Conservation (phyloP, 2,329 filamentous ascomycete genomes). For the Didymella pinodella region DNA sequence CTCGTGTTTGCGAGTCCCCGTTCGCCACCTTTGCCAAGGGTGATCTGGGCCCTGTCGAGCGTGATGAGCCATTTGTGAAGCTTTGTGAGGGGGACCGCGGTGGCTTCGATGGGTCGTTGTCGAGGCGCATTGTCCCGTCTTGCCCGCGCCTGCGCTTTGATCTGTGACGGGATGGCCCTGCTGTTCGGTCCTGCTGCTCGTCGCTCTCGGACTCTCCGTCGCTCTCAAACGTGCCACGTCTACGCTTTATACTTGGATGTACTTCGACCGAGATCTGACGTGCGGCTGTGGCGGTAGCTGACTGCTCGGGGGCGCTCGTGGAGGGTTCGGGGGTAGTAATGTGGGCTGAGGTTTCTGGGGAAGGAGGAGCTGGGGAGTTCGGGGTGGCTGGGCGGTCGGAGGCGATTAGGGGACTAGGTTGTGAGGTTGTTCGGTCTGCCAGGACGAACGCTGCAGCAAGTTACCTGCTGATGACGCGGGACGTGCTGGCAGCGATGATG, state of each 20-base stretch:
- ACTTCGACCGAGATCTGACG: conserved; percentile 24
- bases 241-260: conserved; percentile 41
- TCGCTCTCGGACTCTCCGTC: conserved; percentile 34
- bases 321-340: conserved; percentile 31
- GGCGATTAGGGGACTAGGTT: conserved; percentile 67
- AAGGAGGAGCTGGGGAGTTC: conserved; percentile 60
- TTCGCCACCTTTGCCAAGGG: conserved; percentile 51
- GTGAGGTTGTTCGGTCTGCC: conserved; percentile 71
- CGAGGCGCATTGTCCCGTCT: conserved; percentile 54
- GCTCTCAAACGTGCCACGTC: conserved; percentile 44
- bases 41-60: conserved; percentile 43
- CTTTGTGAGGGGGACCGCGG: conserved; percentile 45
- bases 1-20: conserved; percentile 50
- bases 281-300: conserved; percentile 26
- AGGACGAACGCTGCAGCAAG: conserved; percentile 64
- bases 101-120: conserved; percentile 53
- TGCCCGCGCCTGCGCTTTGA: conserved; percentile 55
- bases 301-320: conserved; percentile 25
- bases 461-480: conserved; percentile 46
- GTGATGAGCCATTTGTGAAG: conserved; percentile 52
- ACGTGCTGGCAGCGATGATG: conserved; percentile 33
- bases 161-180: conserved; percentile 47
- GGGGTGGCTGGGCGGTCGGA: conserved; percentile 71
- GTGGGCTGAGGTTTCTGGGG: conserved; percentile 48
- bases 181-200: conserved; percentile 29